Conservation (phyloP, 2,329 filamentous ascomycete species). For the Escovopsis sp. region DNA sequence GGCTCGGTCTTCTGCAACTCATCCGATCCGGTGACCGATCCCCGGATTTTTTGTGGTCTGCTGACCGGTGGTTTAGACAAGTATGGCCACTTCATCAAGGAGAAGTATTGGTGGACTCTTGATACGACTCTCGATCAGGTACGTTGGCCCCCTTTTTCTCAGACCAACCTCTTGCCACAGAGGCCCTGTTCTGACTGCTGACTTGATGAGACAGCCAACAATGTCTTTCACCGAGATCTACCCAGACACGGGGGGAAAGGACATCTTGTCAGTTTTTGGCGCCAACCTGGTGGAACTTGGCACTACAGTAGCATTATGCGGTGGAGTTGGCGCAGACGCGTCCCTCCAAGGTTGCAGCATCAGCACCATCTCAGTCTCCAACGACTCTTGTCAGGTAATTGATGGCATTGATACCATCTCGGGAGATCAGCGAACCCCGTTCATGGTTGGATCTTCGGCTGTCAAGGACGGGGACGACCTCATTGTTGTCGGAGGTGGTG, state of each 20-base stretch:
- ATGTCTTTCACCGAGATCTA: slow-evolving; percentile 12
- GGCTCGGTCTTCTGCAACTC: slow-evolving; percentile 26
- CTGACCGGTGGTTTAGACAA: slow-evolving; percentile 56
- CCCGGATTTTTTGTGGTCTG: slow-evolving; percentile 38
- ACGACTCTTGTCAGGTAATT: not conserved
- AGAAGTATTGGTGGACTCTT: slow-evolving; percentile 52
- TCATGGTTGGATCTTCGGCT: slow-evolving; percentile 56
- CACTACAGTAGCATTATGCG: slow-evolving; percentile 14
- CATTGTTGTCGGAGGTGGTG: slow-evolving; percentile 62
- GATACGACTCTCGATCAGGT: slow-evolving; percentile 24
- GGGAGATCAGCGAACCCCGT: slow-evolving; percentile 26
- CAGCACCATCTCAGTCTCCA: slow-evolving; percentile 1
- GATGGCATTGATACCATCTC: not conserved
- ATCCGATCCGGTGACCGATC: slow-evolving; percentile 6
- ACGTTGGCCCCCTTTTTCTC: slow-evolving; percentile 8
- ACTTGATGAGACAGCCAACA: slow-evolving; percentile 8
- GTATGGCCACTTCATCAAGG: slow-evolving; percentile 46
- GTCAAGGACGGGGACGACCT: slow-evolving; percentile 34
- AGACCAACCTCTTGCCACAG: too few relatives aligned
- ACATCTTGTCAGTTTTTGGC: slow-evolving; percentile 18
- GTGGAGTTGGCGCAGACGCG: slow-evolving; percentile 17
- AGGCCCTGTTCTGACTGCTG: not conserved
- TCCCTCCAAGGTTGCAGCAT: slow-evolving; percentile 15
- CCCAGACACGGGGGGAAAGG: not conserved
- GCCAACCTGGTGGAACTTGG: slow-evolving; percentile 13